phyloP scores from a whole-genome alignment of 768 basidiomycete species.

The Xerocomellus dryophilus region DNA sequence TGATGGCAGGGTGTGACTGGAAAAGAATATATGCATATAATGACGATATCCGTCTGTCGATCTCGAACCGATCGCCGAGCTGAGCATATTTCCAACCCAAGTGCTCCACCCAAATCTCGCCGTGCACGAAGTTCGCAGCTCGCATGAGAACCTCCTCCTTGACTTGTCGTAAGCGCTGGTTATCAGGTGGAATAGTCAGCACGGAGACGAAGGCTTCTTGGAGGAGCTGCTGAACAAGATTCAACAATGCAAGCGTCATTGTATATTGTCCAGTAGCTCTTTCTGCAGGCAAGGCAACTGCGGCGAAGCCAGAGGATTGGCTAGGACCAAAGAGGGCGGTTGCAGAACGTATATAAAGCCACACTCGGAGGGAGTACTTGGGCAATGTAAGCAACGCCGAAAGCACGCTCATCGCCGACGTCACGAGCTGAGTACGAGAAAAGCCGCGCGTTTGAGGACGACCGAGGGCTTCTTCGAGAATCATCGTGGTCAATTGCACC shows the following conservation, averaged over 20 bases:
- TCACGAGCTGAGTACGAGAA: slow-evolving; percentile 62
- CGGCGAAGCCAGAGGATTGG: slow-evolving; percentile 51
- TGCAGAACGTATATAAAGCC: slow-evolving; percentile 84
- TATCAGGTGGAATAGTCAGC: slow-evolving; percentile 47
- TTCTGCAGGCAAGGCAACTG: slow-evolving; percentile 66
- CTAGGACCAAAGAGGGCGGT: slow-evolving; percentile 71
- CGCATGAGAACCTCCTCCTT: slow-evolving; percentile 84
- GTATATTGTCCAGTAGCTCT: slow-evolving; percentile 73
- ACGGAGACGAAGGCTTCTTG: slow-evolving; percentile 64
- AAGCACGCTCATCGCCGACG: slow-evolving; percentile 79
- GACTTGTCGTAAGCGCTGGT: slow-evolving; percentile 60
- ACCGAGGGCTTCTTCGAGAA: slow-evolving; percentile 73
- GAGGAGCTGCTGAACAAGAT: slow-evolving; percentile 73
- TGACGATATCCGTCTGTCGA: slow-evolving; percentile 62
- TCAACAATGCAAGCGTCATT: slow-evolving; percentile 75
- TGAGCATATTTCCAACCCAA: slow-evolving; percentile 82
- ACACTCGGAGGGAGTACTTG: slow-evolving; percentile 75
- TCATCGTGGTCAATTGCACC: slow-evolving; percentile 76
- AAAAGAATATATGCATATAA: slow-evolving; percentile 68
- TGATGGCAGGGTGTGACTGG: slow-evolving; percentile 53
- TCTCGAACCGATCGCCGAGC: slow-evolving; percentile 80
- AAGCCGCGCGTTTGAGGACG: slow-evolving; percentile 44
- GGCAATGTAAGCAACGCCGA: slow-evolving; percentile 73
- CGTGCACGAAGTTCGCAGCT: slow-evolving; percentile 74
- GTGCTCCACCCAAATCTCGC: slow-evolving; percentile 87